A percentile compares a stretch with the other conserved stretches of the same genome.
Conservation (phyloP, 768 basidiomycete genomes). For the Pisolithus marmoratus region DNA sequence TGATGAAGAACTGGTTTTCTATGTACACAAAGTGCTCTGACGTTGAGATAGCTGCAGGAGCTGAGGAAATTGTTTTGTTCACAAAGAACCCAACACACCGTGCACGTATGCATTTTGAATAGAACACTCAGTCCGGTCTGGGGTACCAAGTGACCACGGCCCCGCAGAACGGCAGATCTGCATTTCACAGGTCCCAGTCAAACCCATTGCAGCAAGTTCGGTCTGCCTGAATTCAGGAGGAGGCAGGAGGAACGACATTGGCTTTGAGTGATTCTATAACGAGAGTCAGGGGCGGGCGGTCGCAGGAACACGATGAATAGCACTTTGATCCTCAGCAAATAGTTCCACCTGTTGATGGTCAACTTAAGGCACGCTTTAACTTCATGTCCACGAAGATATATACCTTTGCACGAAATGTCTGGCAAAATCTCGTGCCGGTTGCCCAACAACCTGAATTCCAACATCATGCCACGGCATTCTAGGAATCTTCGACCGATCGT, state of each 20-base stretch:
- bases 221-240: constrained; percentile 85
- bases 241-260: constrained; percentile 91
- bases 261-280: constrained; percentile 77
- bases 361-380: constrained; percentile 3
- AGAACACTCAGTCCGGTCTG: constrained; percentile 78
- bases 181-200: constrained; percentile 95
- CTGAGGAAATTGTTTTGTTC: not conserved
- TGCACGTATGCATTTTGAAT: constrained; percentile 93
- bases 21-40: constrained; percentile 99
- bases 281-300: not conserved
- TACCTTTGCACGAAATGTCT: constrained; percentile 93
- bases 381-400: constrained; percentile 3
- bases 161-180: constrained; percentile 95
- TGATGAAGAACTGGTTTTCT: constrained; percentile 91
- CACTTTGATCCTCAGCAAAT: constrained; percentile 88
- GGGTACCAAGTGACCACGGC: constrained; percentile 94
- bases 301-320: constrained; percentile 8
- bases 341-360: constrained; percentile 70
- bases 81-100: constrained; percentile 37
- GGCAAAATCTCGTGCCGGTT: constrained; percentile 90
- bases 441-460: constrained; percentile 91
- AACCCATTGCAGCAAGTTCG: constrained; percentile 71
- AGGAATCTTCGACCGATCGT: constrained; percentile 82
- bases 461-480: constrained; percentile 99
- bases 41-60: constrained; percentile 69